Evolutionary conservation across 169 alveolate genomes (phyloP).

Genomic region (Plasmodium coatneyi): DNA sequence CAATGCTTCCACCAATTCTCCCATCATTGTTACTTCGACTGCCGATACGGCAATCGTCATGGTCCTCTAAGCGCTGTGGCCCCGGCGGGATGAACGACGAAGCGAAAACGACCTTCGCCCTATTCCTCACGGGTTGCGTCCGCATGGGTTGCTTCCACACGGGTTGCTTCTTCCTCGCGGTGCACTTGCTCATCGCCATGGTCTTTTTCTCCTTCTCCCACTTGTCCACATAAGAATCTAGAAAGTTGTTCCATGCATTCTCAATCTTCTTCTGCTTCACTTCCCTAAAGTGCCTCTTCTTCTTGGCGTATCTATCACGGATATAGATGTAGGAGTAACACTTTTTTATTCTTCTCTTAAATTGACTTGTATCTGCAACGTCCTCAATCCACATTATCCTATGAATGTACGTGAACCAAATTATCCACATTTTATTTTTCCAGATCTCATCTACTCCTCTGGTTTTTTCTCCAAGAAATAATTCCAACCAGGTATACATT

Average conservation of each 20-base stretch:
- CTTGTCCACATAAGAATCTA: not conserved
- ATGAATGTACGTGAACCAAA: not conserved
- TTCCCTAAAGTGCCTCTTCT: constrained; percentile 5
- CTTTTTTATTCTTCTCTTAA: constrained; percentile 2
- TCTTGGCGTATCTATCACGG: not conserved
- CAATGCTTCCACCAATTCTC: not conserved
- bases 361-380: not conserved
- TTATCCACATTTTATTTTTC: constrained; percentile 23
- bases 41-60: not conserved
- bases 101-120: not conserved
- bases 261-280: not conserved
- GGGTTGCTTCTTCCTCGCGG: not conserved
- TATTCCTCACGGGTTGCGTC: not conserved
- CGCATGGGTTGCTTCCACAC: not conserved
- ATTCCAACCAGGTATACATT: not conserved
- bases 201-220: constrained; percentile 3
- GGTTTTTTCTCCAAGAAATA: constrained; percentile 8
- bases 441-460: not conserved
- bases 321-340: not conserved
- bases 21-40: not conserved
- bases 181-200: not conserved
- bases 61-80: not conserved
- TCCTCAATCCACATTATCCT: constrained; percentile 31
- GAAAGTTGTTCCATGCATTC: not conserved
- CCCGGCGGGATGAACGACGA: not conserved